A percentile compares a stretch with the other conserved stretches of the same genome.
phyloP scores from a whole-genome alignment of 2,329 filamentous ascomycete species.

The Talaromyces sp. region DNA sequence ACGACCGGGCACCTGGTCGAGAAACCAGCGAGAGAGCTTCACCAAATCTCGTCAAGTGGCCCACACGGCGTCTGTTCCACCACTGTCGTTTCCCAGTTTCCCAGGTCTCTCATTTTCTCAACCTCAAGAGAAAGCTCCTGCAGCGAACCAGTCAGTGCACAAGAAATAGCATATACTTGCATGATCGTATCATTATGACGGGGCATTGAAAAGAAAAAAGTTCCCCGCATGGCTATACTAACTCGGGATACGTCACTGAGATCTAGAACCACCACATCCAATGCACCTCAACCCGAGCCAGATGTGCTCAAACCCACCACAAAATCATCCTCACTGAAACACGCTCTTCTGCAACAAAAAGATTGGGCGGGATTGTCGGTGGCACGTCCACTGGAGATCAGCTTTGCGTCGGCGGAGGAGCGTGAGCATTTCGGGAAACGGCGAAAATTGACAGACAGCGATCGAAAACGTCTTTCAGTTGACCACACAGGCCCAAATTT shows the following conservation, averaged over 20 bases:
- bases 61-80: slow-evolving; percentile 15
- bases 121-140: background rate
- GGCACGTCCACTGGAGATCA: slow-evolving; percentile 37
- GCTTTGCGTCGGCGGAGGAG: slow-evolving; percentile 33
- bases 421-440: slow-evolving; percentile 39
- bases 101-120: background rate
- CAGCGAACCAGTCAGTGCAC: slow-evolving; percentile 12
- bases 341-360: slow-evolving; percentile 34
- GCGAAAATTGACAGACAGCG: slow-evolving; percentile 35
- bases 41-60: slow-evolving; percentile 31
- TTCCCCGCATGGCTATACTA: background rate
- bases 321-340: slow-evolving; percentile 33
- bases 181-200: background rate
- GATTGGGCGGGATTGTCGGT: slow-evolving; percentile 44
- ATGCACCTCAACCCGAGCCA: background rate
- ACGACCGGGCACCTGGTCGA: slow-evolving; percentile 28
- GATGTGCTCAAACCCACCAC: background rate
- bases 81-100: slow-evolving; percentile 15
- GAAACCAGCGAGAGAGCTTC: slow-evolving; percentile 38
- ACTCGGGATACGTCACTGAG: background rate
- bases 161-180: background rate
- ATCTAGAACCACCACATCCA: background rate
- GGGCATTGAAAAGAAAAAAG: no score
- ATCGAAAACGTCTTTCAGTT: slow-evolving; percentile 29
- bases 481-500: background rate